Evolutionary conservation across 306 rosid species (phyloP), one percentile per base, ranked within the genome.

Genomic region (Glycine tomentella): DNA sequence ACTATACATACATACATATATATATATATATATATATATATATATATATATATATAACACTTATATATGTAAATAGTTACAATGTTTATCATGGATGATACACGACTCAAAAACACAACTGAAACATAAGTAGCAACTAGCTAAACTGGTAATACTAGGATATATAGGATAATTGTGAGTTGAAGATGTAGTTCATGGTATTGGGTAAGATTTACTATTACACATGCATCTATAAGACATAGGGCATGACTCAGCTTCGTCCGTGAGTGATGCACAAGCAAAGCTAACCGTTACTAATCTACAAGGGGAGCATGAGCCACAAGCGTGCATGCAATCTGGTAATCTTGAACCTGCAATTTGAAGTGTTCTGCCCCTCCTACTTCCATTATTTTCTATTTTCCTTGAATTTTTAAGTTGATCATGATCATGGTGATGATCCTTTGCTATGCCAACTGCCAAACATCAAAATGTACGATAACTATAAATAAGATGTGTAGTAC

Each of bases 291-390:
- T 45, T 8, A 79, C 81, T 17, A 87, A 66, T 55, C 57, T 73
- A 45, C 90, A 84, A 36, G 90, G 90, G 5, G 57, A 52, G 71
- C 90, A 87, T 0, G 90, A 84, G 0, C 90, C 88, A 62, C 88
- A 87, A 16, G 90, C 88, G 2, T 84, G 88, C 50, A 83, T 69
- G 79, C 31, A 87, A 69, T 84, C 86, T 15, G 90, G 90, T 14
- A 84, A 7, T 59, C 90, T 82, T 75, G 90, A 87, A 4, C 90
- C 90, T 46, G 83, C 88, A 33, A 68, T 62, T 84, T 87, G 38
- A n/a, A 84, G 38, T 42, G 77, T 74, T 46, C n/a, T 74, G 2
- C 66, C 75, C 38, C 53, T 78, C 67, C 13, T 73, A 11, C 50
- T 57, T 51, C 49, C n/a, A 65, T 42, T 61, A 36, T 2, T 36